Evolutionary conservation across 1,139 yeast genomes (phyloP).

Genomic region (Yamadazyma sp.): DNA sequence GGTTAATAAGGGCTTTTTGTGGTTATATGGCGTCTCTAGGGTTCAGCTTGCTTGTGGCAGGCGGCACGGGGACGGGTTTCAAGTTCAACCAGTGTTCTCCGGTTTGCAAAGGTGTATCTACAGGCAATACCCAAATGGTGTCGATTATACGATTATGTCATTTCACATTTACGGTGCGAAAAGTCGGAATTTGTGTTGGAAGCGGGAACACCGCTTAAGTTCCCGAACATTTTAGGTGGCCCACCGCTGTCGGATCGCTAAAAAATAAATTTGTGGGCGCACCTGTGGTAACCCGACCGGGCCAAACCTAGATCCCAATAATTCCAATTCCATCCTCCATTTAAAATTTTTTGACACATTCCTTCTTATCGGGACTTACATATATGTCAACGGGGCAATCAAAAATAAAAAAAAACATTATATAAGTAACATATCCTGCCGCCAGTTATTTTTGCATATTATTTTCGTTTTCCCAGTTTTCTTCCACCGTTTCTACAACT

Average conservation of each 20-base stretch:
- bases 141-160: constrained; percentile 1
- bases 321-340: not conserved
- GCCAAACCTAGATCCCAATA: too few relatives aligned
- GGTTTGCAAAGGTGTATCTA: too few relatives aligned
- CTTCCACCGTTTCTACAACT: not conserved
- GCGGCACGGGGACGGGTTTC: too few relatives aligned
- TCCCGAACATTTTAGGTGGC: not conserved
- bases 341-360: constrained; percentile 8
- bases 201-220: not conserved
- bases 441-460: too few relatives aligned
- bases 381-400: not conserved
- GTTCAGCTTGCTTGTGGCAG: too few relatives aligned
- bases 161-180: not conserved
- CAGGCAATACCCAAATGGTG: too few relatives aligned
- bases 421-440: not conserved
- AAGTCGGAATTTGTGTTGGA: not conserved
- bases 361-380: constrained; percentile 10
- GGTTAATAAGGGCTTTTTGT: too few relatives aligned
- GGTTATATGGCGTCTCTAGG: too few relatives aligned
- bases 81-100: too few relatives aligned
- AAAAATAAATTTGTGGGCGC: not conserved
- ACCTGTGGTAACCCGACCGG: not conserved
- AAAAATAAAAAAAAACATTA: not conserved
- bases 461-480: too few relatives aligned
- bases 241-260: not conserved